These are phyloP conservation scores for Candida tammaniensis DNA, from an alignment of 805 yeast genomes.

Conservation along the genomic window DNA sequence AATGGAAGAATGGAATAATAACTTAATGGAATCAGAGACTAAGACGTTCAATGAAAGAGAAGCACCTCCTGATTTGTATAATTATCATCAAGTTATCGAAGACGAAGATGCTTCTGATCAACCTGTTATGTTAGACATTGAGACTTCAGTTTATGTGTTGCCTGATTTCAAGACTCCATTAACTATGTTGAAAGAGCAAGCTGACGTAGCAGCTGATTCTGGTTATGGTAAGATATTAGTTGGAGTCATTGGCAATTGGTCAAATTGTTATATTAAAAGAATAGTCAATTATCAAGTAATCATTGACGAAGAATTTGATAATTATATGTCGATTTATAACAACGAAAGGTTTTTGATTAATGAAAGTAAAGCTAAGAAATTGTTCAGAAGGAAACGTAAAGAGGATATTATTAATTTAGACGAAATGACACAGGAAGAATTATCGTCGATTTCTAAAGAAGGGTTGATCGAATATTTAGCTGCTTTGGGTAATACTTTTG, in stretches of 20 bases:
- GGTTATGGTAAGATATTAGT: constrained; percentile 76
- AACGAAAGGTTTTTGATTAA: constrained; percentile 35
- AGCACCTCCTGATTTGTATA: constrained; percentile 71
- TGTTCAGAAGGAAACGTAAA: constrained; percentile 23
- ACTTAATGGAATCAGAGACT: constrained; percentile 64
- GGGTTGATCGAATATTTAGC: constrained; percentile 79
- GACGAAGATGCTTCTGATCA: constrained; percentile 38
- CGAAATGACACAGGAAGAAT: constrained; percentile 38
- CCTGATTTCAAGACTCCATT: constrained; percentile 79
- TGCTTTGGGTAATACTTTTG: constrained; percentile 86
- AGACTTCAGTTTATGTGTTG: constrained; percentile 53
- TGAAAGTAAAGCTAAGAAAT: constrained; percentile 44
- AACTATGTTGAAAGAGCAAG: constrained; percentile 84
- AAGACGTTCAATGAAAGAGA: constrained; percentile 60
- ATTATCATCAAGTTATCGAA: constrained; percentile 46
- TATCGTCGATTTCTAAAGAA: constrained; percentile 43
- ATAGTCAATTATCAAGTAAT: constrained; percentile 60
- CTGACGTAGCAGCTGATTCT: constrained; percentile 82
- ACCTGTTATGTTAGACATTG: constrained; percentile 27
- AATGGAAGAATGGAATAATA: constrained; percentile 82
- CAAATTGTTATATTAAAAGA: constrained; percentile 55
- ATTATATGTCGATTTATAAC: constrained; percentile 40
- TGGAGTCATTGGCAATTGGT: constrained; percentile 75
- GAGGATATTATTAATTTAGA: constrained; percentile 28
- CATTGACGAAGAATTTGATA: constrained; percentile 44